Evolutionary conservation across 768 basidiomycete species (phyloP).

Genomic region (Favolaschia claudopus): DNA sequence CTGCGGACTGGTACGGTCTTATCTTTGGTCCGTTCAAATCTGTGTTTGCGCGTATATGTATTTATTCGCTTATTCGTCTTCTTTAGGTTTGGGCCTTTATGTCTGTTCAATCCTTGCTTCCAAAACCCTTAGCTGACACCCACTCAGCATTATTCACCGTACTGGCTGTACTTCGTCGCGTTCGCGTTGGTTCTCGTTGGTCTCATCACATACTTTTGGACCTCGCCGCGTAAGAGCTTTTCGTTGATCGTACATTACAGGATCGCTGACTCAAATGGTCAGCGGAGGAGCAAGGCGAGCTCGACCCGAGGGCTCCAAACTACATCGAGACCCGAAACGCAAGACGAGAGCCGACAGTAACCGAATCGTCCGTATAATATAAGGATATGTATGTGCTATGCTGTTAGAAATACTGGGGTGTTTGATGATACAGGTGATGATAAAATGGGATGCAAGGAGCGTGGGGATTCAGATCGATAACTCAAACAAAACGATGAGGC

Average conservation of each 20-base stretch:
- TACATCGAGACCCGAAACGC: conserved; percentile 55
- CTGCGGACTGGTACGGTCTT: conserved; percentile 88
- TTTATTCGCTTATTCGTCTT: conserved; percentile 5
- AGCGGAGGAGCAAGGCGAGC: conserved; percentile 80
- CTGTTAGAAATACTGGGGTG: conserved; percentile 17
- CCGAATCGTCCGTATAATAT: conserved; percentile 15
- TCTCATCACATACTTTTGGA: conserved; percentile 88
- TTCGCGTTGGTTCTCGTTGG: conserved; percentile 76
- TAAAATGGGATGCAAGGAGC: conserved; percentile 25
- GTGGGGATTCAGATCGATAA: too few relatives aligned
- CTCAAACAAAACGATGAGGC: conserved; percentile 41
- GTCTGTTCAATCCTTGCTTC: conserved; percentile 38
- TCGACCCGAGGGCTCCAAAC: conserved; percentile 63
- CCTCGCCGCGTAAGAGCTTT: conserved; percentile 71
- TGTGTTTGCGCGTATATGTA: conserved; percentile 1
- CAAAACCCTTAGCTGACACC: neutral
- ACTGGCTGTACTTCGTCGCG: conserved; percentile 89
- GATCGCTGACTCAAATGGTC: neutral
- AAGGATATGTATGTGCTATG: conserved; percentile 30
- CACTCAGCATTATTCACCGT: conserved; percentile 77
- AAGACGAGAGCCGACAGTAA: conserved; percentile 17
- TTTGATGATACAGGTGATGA: conserved; percentile 28
- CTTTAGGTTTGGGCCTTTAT: conserved; percentile 57
- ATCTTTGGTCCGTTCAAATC: conserved; percentile 69
- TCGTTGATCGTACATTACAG: neutral